These are phyloP conservation scores for Rhizopogon vulgaris DNA, from an alignment of 768 basidiomycete genomes.

Conservation along the genomic window DNA sequence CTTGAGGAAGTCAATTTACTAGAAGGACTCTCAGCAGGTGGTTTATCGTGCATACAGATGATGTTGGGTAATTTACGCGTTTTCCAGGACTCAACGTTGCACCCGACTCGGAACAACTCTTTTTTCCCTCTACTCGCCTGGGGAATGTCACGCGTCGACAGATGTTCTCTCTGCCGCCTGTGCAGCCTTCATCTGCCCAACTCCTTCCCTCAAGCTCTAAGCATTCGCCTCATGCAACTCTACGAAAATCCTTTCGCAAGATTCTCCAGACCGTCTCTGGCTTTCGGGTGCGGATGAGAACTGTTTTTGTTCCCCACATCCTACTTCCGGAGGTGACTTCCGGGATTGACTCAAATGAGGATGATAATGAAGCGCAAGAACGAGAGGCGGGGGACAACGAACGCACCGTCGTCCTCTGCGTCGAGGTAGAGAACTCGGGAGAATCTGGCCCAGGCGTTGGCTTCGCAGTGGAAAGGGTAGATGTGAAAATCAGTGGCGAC, in stretches of 20 bases:
- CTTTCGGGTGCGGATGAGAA: constrained; percentile 90
- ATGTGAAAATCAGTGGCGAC: constrained; percentile 69
- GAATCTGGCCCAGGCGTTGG: constrained; percentile 54
- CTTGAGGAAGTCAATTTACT: constrained; percentile 67
- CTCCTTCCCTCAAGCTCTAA: constrained; percentile 39
- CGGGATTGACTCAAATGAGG: constrained; percentile 23
- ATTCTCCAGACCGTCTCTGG: constrained; percentile 75
- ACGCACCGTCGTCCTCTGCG: constrained; percentile 81
- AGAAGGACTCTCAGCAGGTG: constrained; percentile 62
- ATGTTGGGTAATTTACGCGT: neutral
- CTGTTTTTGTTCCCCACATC: constrained; percentile 84
- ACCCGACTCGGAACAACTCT: constrained; percentile 28
- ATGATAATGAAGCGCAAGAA: constrained; percentile 30
- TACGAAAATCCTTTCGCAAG: constrained; percentile 83
- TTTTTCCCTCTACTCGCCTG: constrained; percentile 65
- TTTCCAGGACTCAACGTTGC: constrained; percentile 41
- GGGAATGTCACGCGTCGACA: constrained; percentile 62
- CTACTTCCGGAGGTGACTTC: constrained; percentile 44
- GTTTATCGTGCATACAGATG: constrained; percentile 11
- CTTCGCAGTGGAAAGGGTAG: constrained; percentile 72
- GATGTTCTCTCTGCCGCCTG: constrained; percentile 55
- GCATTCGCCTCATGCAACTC: constrained; percentile 51
- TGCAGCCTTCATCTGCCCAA: constrained; percentile 31
- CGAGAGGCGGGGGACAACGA: constrained; percentile 71
- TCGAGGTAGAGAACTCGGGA: constrained; percentile 83